Evolutionary conservation across 2,329 filamentous ascomycete species (phyloP).

Genomic region (Paecilomyces sp.): DNA sequence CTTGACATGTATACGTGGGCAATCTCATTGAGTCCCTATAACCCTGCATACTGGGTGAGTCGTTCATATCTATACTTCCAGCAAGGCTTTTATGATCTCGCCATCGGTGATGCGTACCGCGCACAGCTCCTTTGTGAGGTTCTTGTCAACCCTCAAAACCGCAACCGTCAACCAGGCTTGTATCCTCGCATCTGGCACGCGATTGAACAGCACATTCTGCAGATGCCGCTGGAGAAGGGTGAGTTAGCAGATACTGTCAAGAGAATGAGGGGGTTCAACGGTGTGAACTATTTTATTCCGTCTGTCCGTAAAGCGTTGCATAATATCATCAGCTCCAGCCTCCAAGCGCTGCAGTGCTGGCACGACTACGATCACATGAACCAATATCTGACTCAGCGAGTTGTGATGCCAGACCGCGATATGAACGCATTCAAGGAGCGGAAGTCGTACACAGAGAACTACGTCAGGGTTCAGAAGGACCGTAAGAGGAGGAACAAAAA

Average conservation of each 20-base stretch:
- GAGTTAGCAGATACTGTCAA: slow-evolving; percentile 8
- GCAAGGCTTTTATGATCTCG: slow-evolving; percentile 25
- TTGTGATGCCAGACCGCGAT: slow-evolving; percentile 15
- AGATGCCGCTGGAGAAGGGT: slow-evolving; percentile 4
- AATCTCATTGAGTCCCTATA: slow-evolving; percentile 27
- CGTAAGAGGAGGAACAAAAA: slow-evolving; percentile 2
- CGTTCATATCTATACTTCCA: slow-evolving; percentile 28
- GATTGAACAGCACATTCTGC: slow-evolving; percentile 24
- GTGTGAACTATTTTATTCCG: slow-evolving; percentile 22
- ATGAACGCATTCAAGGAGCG: slow-evolving; percentile 13
- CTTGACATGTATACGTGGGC: slow-evolving; percentile 32
- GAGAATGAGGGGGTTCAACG: slow-evolving; percentile 15
- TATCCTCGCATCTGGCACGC: slow-evolving; percentile 23
- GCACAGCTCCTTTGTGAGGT: slow-evolving; percentile 26
- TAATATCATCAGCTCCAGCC: slow-evolving; percentile 23
- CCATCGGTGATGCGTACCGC: slow-evolving; percentile 30
- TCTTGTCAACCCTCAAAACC: slow-evolving; percentile 11
- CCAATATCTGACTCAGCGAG: slow-evolving; percentile 9
- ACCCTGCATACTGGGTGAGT: slow-evolving; percentile 30
- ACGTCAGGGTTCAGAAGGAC: slow-evolving; percentile 1
- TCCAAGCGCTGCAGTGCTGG: slow-evolving; percentile 23
- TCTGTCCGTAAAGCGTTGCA: slow-evolving; percentile 19
- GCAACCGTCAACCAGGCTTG: slow-evolving; percentile 18
- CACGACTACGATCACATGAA: slow-evolving; percentile 18
- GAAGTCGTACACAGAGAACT: slow-evolving; percentile 2